Evolutionary conservation across 345 rosid species (phyloP), one percentile per base, ranked within the genome.

Genomic region (Trapa incisa): DNA sequence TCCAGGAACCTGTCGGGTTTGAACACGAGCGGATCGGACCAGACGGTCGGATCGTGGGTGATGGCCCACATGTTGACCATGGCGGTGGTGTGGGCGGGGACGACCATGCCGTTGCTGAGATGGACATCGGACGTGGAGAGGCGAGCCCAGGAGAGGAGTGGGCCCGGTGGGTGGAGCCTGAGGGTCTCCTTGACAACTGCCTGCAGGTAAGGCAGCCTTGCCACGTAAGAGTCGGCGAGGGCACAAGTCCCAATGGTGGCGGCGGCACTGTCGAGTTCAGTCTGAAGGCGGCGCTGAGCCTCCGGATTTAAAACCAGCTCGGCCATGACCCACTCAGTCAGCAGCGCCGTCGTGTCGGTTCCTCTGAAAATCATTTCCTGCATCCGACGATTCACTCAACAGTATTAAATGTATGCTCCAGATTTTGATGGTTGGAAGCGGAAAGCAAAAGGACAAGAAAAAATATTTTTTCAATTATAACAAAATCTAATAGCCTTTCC

Each of bases 51-150:
- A 74, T 89, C 96, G 68, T 86, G 96, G 0, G 93, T 78, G 50
- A 92, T 92, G 61, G 98, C 98, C 98, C 98, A 92, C 98, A 92
- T 92, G 87, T 92, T 92, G 68, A 89, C 85, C 96, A 92, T 89
- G 0, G 98, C 98, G 0, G 93, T 89, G 4, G 98, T 92, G 43
- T 81, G 77, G 67, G 84, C 79, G 1, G 98, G 98, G 32, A 92
- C 39, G 53, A 85, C 53, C 89, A 89, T 84, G 45, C 93, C 96
- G 75, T 92, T 92, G 72, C 84, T 79, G 66, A 87, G 93, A 65
- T 78, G 78, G 69, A 92, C 87, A 72, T 89, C 96, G 2, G 96
- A 83, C 6, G 85, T 92, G 77, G 96, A 85, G 22, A 92, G 73
- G 9, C 98, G 83, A 37, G 98, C 95, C 98, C 98, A 92, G 0